phyloP scores from a whole-genome alignment of 495 filamentous ascomycete species.

The Penicillium verhagenii region DNA sequence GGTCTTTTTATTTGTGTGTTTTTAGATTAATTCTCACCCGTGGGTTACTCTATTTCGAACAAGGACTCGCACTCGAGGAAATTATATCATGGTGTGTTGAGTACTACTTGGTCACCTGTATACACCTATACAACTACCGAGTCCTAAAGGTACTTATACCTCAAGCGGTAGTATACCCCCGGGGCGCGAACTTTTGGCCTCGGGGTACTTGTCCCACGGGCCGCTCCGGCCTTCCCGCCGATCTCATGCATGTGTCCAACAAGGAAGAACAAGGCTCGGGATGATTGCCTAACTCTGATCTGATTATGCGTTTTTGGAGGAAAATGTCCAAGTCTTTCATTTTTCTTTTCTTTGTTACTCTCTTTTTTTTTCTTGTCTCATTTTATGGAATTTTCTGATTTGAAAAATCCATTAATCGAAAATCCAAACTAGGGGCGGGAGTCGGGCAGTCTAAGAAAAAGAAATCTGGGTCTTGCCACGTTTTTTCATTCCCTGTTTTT shows the following conservation, averaged over 20 bases:
- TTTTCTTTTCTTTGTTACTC: background rate
- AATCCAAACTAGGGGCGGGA: background rate
- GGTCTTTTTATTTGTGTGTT: too few relatives aligned
- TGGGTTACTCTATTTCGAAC: background rate
- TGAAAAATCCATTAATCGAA: too few relatives aligned
- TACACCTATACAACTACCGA: too few relatives aligned
- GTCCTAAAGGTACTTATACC: background rate
- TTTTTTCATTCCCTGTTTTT: conserved; percentile 27
- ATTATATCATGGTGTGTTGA: too few relatives aligned
- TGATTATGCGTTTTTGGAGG: background rate
- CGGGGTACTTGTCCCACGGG: conserved; percentile 43
- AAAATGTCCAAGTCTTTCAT: too few relatives aligned
- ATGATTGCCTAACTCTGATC: background rate
- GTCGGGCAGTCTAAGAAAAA: too few relatives aligned
- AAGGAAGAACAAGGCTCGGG: conserved; percentile 6
- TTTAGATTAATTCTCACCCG: background rate
- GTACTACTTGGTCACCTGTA: too few relatives aligned
- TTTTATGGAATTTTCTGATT: background rate
- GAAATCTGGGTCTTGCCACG: conserved; percentile 29
- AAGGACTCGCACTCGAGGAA: too few relatives aligned
- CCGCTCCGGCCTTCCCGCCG: conserved; percentile 49
- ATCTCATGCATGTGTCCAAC: conserved; percentile 47
- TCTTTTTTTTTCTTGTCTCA: background rate
- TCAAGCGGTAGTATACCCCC: background rate
- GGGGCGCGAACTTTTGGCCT: conserved; percentile 19